Evolutionary conservation across 305 asterid species (phyloP).

Genomic region (Fraxinus greggii): DNA sequence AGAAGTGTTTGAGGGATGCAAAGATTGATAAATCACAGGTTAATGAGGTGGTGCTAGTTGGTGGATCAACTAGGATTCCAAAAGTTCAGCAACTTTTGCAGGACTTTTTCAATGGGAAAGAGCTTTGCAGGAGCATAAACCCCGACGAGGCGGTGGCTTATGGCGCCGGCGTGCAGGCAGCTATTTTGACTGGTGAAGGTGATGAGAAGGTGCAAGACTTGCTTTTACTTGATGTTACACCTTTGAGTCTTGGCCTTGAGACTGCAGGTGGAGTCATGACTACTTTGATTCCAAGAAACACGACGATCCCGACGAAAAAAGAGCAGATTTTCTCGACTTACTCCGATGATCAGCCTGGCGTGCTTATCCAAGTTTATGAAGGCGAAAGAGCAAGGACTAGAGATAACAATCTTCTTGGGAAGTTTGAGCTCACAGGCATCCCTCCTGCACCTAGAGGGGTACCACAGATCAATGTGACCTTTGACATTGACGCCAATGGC

Average conservation of each 20-base stretch:
- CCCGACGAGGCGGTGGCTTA: conserved; percentile 68
- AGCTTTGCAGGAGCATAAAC: conserved; percentile 53
- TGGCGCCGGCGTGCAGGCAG: conserved; percentile 63
- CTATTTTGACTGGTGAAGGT: conserved; percentile 56
- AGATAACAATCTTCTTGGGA: conserved; percentile 55
- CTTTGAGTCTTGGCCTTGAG: conserved; percentile 53
- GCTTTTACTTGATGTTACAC: conserved; percentile 53
- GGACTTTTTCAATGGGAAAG: conserved; percentile 54
- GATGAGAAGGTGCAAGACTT: conserved; percentile 55
- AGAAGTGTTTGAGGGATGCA: conserved; percentile 53
- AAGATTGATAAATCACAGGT: conserved; percentile 46
- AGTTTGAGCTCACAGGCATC: conserved; percentile 54
- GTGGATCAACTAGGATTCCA: conserved; percentile 58
- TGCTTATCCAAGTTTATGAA: conserved; percentile 56
- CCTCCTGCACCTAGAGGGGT: conserved; percentile 66
- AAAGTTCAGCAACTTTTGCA: conserved; percentile 54
- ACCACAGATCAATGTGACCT: conserved; percentile 55
- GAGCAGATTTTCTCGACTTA: conserved; percentile 57
- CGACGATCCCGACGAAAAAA: conserved; percentile 54
- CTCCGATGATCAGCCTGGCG: conserved; percentile 56
- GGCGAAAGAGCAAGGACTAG: conserved; percentile 57
- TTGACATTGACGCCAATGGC: conserved; percentile 60
- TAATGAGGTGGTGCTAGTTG: conserved; percentile 56
- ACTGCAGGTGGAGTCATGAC: conserved; percentile 67
- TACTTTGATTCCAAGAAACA: conserved; percentile 46